Conservation (phyloP, 805 yeast species). For the Danielia oregonensis region DNA sequence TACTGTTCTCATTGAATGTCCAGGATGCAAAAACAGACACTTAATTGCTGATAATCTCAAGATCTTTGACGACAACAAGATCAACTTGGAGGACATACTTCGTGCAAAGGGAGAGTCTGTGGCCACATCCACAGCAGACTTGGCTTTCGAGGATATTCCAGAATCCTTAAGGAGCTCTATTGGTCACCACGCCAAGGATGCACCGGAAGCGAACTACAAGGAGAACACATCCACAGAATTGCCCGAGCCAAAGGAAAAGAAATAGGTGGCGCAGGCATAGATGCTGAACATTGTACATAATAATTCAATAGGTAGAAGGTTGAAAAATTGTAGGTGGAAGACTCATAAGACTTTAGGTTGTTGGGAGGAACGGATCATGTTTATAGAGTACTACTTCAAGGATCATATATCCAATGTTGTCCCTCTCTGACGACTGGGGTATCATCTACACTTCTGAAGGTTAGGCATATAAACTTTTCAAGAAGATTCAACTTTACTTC, state of each 20-base stretch:
- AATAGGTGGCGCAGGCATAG: too few species aligned
- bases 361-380: too few species aligned
- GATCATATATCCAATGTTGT: too few species aligned
- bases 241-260: conserved; percentile 1
- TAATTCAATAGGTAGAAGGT: too few species aligned
- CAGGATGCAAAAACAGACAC: conserved; percentile 84
- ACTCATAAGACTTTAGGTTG: too few species aligned
- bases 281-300: too few species aligned
- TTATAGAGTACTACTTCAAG: too few species aligned
- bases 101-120: conserved; percentile 73
- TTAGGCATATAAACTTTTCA: too few species aligned
- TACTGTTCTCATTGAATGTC: conserved; percentile 86
- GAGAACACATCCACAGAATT: conserved; percentile 6
- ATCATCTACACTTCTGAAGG: too few species aligned
- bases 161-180: conserved; percentile 46
- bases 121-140: conserved; percentile 59
- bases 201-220: conserved; percentile 43
- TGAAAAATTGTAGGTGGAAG: too few species aligned
- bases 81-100: conserved; percentile 78
- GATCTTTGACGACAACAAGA: conserved; percentile 73
- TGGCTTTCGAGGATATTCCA: conserved; percentile 67
- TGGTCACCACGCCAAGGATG: conserved; percentile 68
- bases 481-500: too few species aligned
- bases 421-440: too few species aligned
- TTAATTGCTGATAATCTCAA: conserved; percentile 73